A percentile compares a stretch with the other conserved stretches of the same genome.
These are phyloP conservation scores for Aspergillus egyptiacus DNA, from an alignment of 495 filamentous ascomycete genomes.

Conservation along the genomic window DNA sequence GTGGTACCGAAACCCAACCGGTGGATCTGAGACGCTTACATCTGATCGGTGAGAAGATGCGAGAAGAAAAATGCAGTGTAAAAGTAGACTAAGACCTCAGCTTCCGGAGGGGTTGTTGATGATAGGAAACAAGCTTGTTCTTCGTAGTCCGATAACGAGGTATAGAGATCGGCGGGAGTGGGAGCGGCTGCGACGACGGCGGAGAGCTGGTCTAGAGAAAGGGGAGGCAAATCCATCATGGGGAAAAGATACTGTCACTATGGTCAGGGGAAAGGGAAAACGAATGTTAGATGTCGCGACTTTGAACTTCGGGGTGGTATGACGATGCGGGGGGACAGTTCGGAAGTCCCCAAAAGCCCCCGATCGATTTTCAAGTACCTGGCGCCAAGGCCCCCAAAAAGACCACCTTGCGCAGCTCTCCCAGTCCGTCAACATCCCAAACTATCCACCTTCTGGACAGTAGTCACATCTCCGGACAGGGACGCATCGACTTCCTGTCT, in stretches of 20 bases:
- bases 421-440: conserved; percentile 28
- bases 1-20: background rate
- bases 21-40: conserved; percentile 27
- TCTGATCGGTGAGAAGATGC: conserved; percentile 46
- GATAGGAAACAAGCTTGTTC: conserved; percentile 32
- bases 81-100: conserved; percentile 37
- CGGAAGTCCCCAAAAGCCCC: conserved; percentile 29
- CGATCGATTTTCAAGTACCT: conserved; percentile 17
- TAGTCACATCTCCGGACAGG: conserved; percentile 30
- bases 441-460: conserved; percentile 30
- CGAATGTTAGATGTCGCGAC: no score
- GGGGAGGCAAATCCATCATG: conserved; percentile 31
- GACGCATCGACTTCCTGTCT: conserved; percentile 30
- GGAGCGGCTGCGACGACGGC: conserved; percentile 28
- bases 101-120: conserved; percentile 17
- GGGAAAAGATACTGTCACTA: background rate
- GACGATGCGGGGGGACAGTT: conserved; percentile 27
- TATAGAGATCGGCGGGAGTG: conserved; percentile 38
- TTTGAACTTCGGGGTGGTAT: background rate
- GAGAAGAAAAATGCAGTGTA: conserved; percentile 49
- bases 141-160: conserved; percentile 43
- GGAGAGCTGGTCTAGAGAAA: conserved; percentile 37
- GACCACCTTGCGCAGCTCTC: conserved; percentile 47
- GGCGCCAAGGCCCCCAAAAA: conserved; percentile 36
- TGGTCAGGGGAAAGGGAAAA: background rate